These are phyloP conservation scores for Polyporus arcularius DNA, from an alignment of 768 basidiomycete species.

Conservation along the genomic window DNA sequence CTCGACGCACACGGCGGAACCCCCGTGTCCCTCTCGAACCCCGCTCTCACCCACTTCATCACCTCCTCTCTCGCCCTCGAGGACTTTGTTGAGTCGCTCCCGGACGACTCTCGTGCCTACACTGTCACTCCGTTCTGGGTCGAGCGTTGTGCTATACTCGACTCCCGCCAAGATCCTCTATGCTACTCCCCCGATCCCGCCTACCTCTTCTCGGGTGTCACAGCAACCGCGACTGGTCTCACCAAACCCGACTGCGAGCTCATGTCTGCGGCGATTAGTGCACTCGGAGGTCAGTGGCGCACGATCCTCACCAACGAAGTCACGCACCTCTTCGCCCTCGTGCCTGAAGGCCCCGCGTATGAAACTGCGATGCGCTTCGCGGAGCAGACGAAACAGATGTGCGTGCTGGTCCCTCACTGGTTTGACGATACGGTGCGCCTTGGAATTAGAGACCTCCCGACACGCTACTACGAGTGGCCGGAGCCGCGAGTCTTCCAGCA, in stretches of 20 bases:
- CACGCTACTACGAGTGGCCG: conserved; percentile 70
- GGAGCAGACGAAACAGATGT: conserved; percentile 52
- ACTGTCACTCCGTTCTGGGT: conserved; percentile 68
- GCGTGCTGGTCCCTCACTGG: conserved; percentile 87
- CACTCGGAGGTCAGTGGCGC: conserved; percentile 84
- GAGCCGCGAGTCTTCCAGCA: conserved; percentile 55
- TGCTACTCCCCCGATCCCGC: conserved; percentile 77
- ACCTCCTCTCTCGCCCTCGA: conserved; percentile 57
- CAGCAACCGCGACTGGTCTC: conserved; percentile 72
- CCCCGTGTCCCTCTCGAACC: conserved; percentile 35
- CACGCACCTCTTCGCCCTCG: conserved; percentile 79
- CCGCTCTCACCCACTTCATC: conserved; percentile 52
- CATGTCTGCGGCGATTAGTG: conserved; percentile 68
- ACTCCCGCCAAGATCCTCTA: conserved; percentile 55
- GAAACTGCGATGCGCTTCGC: conserved; percentile 58
- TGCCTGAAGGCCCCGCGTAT: conserved; percentile 45
- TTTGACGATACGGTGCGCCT: conserved; percentile 78
- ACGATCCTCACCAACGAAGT: conserved; percentile 77
- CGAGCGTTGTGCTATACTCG: conserved; percentile 60
- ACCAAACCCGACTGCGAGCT: conserved; percentile 68
- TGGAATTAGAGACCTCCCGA: conserved; percentile 46
- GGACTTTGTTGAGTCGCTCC: conserved; percentile 49
- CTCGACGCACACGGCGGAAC: conserved; percentile 51
- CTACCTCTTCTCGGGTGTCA: conserved; percentile 82
- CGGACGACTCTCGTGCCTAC: conserved; percentile 26